phyloP scores from a whole-genome alignment of 1,139 yeast species.

The Candida sp. region DNA sequence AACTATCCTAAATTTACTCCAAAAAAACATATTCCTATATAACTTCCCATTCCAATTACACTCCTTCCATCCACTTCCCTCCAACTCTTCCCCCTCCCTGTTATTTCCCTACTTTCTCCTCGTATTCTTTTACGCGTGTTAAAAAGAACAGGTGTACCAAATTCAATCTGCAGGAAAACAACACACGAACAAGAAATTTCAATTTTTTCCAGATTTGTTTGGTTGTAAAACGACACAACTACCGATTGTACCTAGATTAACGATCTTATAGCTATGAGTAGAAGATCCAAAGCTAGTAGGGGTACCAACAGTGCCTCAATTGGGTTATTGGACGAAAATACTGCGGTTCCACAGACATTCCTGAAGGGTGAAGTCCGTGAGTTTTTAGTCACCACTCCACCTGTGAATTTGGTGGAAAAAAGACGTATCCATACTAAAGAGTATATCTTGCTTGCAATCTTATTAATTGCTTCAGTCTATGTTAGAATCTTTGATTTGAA shows the following conservation, averaged over 20 bases:
- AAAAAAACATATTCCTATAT: too few relatives aligned
- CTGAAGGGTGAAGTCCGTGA: constrained; percentile 25
- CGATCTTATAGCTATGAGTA: background rate
- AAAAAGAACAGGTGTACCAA: background rate
- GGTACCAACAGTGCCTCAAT: background rate
- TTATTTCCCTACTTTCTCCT: background rate
- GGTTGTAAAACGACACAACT: background rate
- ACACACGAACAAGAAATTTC: background rate
- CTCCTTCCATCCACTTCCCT: too few relatives aligned
- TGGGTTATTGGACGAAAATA: constrained; percentile 1
- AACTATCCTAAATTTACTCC: too few relatives aligned
- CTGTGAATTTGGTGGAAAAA: constrained; percentile 14
- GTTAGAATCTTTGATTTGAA: constrained; percentile 37
- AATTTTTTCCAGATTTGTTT: too few relatives aligned
- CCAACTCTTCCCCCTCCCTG: background rate
- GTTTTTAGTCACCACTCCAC: constrained; percentile 26
- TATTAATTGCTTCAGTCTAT: constrained; percentile 51
- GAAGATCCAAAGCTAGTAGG: constrained; percentile 1
- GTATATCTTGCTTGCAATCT: constrained; percentile 33
- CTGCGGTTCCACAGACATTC: constrained; percentile 23
- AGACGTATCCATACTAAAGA: constrained; percentile 24
- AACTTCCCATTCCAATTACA: too few relatives aligned
- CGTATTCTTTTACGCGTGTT: background rate
- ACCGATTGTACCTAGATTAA: background rate
- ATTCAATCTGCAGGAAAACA: background rate